These are phyloP conservation scores for Talaromyces sp. DNA, from an alignment of 2,329 filamentous ascomycete species.

Conservation along the genomic window DNA sequence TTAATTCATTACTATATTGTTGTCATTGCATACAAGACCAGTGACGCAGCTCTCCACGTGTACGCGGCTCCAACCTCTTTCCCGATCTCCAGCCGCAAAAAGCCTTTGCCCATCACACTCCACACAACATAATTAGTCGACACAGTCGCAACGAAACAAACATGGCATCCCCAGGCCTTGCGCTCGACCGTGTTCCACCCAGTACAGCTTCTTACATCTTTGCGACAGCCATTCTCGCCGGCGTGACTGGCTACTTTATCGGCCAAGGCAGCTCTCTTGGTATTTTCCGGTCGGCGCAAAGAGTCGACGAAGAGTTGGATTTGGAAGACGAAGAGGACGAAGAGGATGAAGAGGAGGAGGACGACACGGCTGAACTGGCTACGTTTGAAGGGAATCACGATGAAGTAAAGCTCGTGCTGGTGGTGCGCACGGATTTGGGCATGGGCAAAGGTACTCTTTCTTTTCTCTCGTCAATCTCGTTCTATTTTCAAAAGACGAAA, in stretches of 20 bases:
- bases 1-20: not conserved
- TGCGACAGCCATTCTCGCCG: slow-evolving; percentile 66
- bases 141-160: not conserved
- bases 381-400: slow-evolving; percentile 54
- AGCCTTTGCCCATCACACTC: not conserved
- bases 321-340: slow-evolving; percentile 36
- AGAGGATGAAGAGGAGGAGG: slow-evolving; percentile 65
- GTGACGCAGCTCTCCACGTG: not conserved
- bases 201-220: slow-evolving; percentile 58
- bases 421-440: slow-evolving; percentile 87
- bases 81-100: not conserved
- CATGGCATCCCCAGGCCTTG: slow-evolving; percentile 26
- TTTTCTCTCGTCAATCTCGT: slow-evolving; percentile 3
- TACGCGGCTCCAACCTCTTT: not conserved
- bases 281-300: slow-evolving; percentile 59
- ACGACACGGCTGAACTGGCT: slow-evolving; percentile 44
- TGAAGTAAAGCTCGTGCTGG: slow-evolving; percentile 90
- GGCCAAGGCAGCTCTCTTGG: slow-evolving; percentile 63
- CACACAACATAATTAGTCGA: not conserved
- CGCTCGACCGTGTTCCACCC: slow-evolving; percentile 39
- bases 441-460: slow-evolving; percentile 79
- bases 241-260: slow-evolving; percentile 69
- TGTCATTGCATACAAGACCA: not conserved
- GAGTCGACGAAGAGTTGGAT: slow-evolving; percentile 34
- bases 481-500: not conserved